Base-by-base conservation (phyloP, 306 rosid genomes). In the Acacia melanoxylon region DNA sequence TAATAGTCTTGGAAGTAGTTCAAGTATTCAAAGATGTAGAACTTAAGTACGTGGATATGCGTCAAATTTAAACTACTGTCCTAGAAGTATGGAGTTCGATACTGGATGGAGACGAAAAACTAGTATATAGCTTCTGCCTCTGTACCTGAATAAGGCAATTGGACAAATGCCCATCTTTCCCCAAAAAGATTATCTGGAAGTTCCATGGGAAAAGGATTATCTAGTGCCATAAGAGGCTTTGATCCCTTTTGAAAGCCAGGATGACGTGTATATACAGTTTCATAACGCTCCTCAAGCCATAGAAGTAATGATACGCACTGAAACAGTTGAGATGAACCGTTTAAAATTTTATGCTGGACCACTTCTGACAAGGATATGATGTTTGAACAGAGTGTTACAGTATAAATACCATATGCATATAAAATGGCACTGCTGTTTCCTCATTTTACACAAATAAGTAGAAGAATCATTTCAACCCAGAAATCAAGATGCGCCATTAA, bases 91-190 rank as follows among this genome's bases (percentile, higher is more conserved):
- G 42, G 48, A 68, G 72, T 5, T 37, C 37, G 48, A 37, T 68
- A 37, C 8, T 19, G 27, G 48, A 37, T 12, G n/a, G 10, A 59
- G 68, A 78, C 19, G 72, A 69, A 80, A 77, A 48, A 37, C 7
- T 4, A 82, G 65, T 6, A 24, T 24, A 71, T 4, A 73, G 75
- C 29, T 69, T 67, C 71, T 72, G 63, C 31, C 67, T 20, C 59
- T 74, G 54, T 88, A 95, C 99, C 98, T 90, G 94, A 89, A 85
- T 85, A 89, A 67, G 99, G 98, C 80, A 95, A 87, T 73, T 95
- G 99, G 58, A 95, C 98, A 82, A 95, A 95, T 51, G 98, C 97
- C 99, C 99, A 95, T 87, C 67, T 93, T 80, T 93, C 94, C 33
- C 99, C 99, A 17, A 88, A 92, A 41, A 95, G 95, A 83, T 91